Percentiles rank a stretch among this genome's conserved stretches.
Evolutionary conservation across 139 green algal species (phyloP).

Genomic region (Coelastrella sp.): DNA sequence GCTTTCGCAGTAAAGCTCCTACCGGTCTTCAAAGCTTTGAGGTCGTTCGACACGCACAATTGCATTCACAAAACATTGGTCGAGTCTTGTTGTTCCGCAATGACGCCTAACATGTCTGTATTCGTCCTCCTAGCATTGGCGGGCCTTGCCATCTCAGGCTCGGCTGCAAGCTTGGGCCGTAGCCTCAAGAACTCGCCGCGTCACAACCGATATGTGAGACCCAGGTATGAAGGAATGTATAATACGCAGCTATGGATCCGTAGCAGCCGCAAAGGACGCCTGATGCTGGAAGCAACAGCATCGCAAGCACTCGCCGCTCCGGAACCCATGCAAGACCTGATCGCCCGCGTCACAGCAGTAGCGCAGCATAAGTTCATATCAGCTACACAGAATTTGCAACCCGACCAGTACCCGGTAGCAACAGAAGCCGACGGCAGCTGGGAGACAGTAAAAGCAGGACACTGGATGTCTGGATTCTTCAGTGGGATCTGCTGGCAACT

Average conservation of each 20-base stretch:
- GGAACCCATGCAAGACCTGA: not conserved
- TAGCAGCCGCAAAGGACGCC: not conserved
- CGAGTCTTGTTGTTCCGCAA: too few species aligned
- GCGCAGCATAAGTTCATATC: not conserved
- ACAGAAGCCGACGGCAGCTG: constrained; percentile 6
- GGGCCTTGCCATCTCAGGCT: not conserved
- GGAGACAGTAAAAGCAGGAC: not conserved
- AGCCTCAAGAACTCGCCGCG: too few species aligned
- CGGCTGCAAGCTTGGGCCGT: not conserved
- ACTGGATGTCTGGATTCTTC: constrained; percentile 34
- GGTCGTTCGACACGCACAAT: too few species aligned
- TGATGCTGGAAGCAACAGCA: not conserved
- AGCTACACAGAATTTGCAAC: not conserved
- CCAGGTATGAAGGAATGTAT: too few species aligned
- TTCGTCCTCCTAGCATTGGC: not conserved
- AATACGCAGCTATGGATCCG: not conserved
- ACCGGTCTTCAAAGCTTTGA: too few species aligned
- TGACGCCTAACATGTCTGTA: too few species aligned
- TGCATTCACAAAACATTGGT: too few species aligned
- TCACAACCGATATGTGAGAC: too few species aligned
- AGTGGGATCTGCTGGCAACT: constrained; percentile 28
- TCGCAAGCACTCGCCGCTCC: not conserved
- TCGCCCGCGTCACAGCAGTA: not conserved
- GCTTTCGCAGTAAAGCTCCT: too few species aligned
- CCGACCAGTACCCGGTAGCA: not conserved